Evolutionary conservation across 225 moss, liverwort and hornwort genomes (phyloP), one percentile per base, ranked within the genome.

Genomic region (Polytrichum formosum): DNA sequence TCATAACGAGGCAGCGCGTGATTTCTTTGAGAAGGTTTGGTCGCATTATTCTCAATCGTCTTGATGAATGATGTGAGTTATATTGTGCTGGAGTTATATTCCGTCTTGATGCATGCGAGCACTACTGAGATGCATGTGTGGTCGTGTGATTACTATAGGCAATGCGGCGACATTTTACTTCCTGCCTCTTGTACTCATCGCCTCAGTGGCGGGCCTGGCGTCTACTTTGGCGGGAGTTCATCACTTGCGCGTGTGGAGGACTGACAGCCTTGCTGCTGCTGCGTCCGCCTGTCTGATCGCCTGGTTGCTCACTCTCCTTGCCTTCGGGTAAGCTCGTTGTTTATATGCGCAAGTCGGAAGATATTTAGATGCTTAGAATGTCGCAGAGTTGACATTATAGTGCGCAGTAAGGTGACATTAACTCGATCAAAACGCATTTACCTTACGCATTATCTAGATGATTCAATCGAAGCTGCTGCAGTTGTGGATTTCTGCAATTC

Each of bases 231-330:
- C 77, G 6, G 85, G 85, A 65, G 13, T 80, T 55, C 82, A 86
- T 72, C 85, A 86, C 72, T 72, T 86, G 67, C 77, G 75, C 59
- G 82, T 78, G 66, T 86, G 86, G 86, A 82, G 86, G 53, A 86
- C 86, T 56, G 85, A 86, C 33, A 86, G 85, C 27, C 81, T 86
- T 74, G 82, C 82, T 25, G 79, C 85, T 61, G 74, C 85, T 70
- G 70, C 79, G 26, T 76, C 85, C 27, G 79, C 82, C 21, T 56
- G 69, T 55, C 74, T 80, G 26, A 70, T 82, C 66, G 77, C 85
- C 59, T 86, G 77, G 75, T 53, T 86, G 56, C 70, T 82, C 55
- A 75, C 79, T 70, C 70, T 86, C 25, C 85, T 86, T 60, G 77
- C 80, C 6, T 79, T 79, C 20, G 85, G 85, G 85, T 86, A 75